These are phyloP conservation scores for Chenopodium suecicum DNA, from an alignment of 148 eudicot genomes.

Conservation along the genomic window DNA sequence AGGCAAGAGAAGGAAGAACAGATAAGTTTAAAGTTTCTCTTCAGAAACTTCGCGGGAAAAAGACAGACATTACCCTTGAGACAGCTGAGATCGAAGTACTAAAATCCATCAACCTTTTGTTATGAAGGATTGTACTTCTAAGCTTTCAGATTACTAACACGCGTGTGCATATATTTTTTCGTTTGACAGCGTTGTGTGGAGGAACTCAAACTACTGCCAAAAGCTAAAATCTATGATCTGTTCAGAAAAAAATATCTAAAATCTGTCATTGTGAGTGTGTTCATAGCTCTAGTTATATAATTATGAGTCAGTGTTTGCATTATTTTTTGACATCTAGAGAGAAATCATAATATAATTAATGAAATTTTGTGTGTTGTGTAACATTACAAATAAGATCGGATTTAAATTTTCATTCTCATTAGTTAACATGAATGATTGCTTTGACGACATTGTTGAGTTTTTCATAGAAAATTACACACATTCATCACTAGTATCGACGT, in stretches of 20 bases:
- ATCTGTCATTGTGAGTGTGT: constrained; percentile 55
- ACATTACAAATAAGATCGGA: too few relatives aligned
- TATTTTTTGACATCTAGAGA: too few relatives aligned
- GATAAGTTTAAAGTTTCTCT: constrained; percentile 57
- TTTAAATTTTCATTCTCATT: too few relatives aligned
- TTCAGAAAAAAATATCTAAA: constrained; percentile 64
- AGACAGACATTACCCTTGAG: constrained; percentile 59
- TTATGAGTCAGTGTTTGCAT: too few relatives aligned
- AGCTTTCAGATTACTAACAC: not conserved
- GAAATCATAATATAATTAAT: too few relatives aligned
- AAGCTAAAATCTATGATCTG: constrained; percentile 63
- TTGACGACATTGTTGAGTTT: too few relatives aligned
- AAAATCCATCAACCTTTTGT: too few relatives aligned
- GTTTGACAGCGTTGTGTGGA: constrained; percentile 54
- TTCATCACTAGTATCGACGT: too few relatives aligned
- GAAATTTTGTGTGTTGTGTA: too few relatives aligned
- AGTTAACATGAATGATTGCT: too few relatives aligned
- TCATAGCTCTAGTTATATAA: too few relatives aligned
- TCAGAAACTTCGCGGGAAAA: constrained; percentile 63
- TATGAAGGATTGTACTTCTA: not conserved
- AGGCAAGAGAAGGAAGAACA: constrained; percentile 62
- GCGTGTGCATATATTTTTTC: not conserved
- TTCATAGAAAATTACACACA: too few relatives aligned
- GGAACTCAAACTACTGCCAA: constrained; percentile 64
- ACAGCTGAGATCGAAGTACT: constrained; percentile 74